These are phyloP conservation scores for Limonium bicolor DNA, from an alignment of 148 eudicot species.

Conservation along the genomic window DNA sequence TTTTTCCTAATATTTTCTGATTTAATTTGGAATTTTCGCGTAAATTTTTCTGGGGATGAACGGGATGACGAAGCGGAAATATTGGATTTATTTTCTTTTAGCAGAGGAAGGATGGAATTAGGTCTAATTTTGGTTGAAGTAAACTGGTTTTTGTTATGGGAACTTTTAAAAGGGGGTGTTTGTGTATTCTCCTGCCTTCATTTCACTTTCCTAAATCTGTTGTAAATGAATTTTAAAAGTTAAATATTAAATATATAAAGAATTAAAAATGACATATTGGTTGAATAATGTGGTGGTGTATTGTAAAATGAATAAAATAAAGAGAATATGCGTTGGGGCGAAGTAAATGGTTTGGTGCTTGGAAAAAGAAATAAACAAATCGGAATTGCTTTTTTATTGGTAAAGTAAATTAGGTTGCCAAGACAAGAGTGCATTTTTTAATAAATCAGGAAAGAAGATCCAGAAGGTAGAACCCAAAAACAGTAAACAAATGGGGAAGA, in stretches of 20 bases:
- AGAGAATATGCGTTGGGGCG: conserved; percentile 60
- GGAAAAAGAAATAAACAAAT: conserved; percentile 26
- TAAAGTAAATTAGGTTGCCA: conserved; percentile 99
- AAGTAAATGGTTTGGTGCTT: conserved; percentile 64
- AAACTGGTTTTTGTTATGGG: conserved; percentile 30
- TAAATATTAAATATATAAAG: conserved; percentile 17
- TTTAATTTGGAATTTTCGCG: background rate
- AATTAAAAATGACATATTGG: conserved; percentile 34
- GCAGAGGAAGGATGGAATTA: conserved; percentile 22
- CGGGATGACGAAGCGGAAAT: background rate
- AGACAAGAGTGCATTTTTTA: conserved; percentile 64
- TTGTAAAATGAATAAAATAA: conserved; percentile 18
- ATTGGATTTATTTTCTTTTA: conserved; percentile 3
- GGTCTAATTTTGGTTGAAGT: conserved; percentile 30
- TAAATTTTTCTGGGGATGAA: conserved; percentile 7
- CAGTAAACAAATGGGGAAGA: conserved; percentile 12
- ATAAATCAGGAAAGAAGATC: conserved; percentile 20
- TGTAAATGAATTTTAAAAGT: conserved; percentile 18
- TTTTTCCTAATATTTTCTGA: conserved; percentile 3
- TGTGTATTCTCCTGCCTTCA: conserved; percentile 7
- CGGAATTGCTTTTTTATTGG: too few relatives aligned
- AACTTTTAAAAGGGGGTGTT: conserved; percentile 13
- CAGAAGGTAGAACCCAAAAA: conserved; percentile 12
- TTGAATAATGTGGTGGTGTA: conserved; percentile 10
- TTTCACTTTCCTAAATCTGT: conserved; percentile 9